Percentiles rank a stretch among this genome's conserved stretches.
Conservation (phyloP, 129 eudicot species). For the Helichrysum umbraculigerum region DNA sequence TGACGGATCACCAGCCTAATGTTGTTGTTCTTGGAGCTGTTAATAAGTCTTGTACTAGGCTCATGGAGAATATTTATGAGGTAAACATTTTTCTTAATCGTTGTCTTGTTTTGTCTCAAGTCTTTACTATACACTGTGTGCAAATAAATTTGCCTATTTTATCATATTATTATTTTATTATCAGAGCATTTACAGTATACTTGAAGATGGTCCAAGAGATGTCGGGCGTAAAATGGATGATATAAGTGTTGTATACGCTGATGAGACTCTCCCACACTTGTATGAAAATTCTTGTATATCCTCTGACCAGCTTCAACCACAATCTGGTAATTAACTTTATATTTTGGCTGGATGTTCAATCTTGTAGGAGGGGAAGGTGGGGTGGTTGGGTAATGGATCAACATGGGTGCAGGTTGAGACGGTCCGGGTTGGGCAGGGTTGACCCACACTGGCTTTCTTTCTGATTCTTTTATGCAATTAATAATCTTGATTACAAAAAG, state of each 20-base stretch:
- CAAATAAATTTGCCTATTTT: background rate
- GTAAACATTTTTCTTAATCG: slow-evolving; percentile 34
- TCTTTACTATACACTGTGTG: background rate
- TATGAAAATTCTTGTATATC: slow-evolving; percentile 93
- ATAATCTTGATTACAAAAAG: background rate
- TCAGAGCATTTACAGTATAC: slow-evolving; percentile 78
- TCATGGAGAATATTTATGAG: slow-evolving; percentile 85
- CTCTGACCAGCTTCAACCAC: slow-evolving; percentile 78
- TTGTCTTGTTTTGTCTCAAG: background rate
- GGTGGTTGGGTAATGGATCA: background rate
- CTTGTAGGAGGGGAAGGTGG: background rate
- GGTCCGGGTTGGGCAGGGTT: background rate
- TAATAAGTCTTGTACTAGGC: slow-evolving; percentile 62
- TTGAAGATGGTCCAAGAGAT: slow-evolving; percentile 80
- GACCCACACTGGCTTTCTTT: background rate
- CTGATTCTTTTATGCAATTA: background rate
- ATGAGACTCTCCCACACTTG: slow-evolving; percentile 83
- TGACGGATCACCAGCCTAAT: slow-evolving; percentile 91
- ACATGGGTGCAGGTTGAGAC: background rate
- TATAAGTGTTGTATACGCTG: slow-evolving; percentile 57
- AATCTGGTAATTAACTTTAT: slow-evolving; percentile 48
- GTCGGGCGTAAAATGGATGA: slow-evolving; percentile 80
- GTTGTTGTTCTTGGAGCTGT: slow-evolving; percentile 89
- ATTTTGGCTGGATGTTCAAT: slow-evolving; percentile 3
- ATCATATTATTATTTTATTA: slow-evolving; percentile 13